A percentile compares a stretch with the other conserved stretches of the same genome.
phyloP scores from a whole-genome alignment of 257 asterid species.

The Schizonepeta tenuifolia region DNA sequence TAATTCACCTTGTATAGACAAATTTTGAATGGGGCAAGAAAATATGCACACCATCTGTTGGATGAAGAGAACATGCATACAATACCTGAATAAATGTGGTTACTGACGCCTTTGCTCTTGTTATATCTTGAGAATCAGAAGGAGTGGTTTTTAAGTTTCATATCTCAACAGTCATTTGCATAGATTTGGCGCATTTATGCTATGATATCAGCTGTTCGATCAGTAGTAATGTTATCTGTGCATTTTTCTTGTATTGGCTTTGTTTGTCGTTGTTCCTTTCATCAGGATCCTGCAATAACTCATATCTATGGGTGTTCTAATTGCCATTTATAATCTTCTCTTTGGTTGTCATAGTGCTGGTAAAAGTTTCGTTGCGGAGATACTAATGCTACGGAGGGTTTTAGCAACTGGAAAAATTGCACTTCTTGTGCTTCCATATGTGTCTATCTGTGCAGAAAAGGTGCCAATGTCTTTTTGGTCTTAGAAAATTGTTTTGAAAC shows the following conservation, averaged over 20 bases:
- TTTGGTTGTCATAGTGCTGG: conserved; percentile 73
- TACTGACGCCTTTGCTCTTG: not conserved
- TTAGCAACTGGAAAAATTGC: conserved; percentile 86
- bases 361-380: conserved; percentile 97
- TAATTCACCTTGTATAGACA: not conserved
- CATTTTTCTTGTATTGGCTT: conserved; percentile 16
- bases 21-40: not conserved
- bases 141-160: not conserved
- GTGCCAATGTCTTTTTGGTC: conserved; percentile 40
- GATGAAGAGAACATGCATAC: not conserved
- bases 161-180: conserved; percentile 1
- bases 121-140: too few relatives aligned
- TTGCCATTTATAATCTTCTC: conserved; percentile 18
- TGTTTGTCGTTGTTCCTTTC: not conserved
- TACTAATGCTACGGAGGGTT: conserved; percentile 88
- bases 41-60: not conserved
- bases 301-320: conserved; percentile 21
- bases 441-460: conserved; percentile 96
- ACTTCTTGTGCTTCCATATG: conserved; percentile 95
- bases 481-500: conserved; percentile 25
- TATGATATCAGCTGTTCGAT: not conserved
- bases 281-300: not conserved
- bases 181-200: not conserved
- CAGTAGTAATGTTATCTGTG: not conserved
- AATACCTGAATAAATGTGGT: not conserved